Percentiles rank a stretch among this genome's conserved stretches.
Evolutionary conservation across 768 basidiomycete species (phyloP).

Genomic region (Dacryopinax primogenitus): DNA sequence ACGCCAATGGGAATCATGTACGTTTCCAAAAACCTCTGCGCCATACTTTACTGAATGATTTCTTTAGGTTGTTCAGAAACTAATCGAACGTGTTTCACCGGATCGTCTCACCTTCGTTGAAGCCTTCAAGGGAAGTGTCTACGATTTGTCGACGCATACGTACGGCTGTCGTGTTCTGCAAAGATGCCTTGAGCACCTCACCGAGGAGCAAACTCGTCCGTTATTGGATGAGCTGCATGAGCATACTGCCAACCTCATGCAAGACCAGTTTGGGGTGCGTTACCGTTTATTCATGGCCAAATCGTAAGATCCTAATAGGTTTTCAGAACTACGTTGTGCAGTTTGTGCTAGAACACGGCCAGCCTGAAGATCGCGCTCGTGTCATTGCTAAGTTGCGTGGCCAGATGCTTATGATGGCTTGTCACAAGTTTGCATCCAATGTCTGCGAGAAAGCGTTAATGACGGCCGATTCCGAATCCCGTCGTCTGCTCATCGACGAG

Average conservation of each 20-base stretch:
- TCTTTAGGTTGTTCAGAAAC: constrained; percentile 67
- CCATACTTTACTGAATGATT: background rate
- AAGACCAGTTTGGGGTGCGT: constrained; percentile 81
- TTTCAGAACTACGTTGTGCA: constrained; percentile 87
- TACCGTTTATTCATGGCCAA: background rate
- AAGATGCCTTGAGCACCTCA: constrained; percentile 76
- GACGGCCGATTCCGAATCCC: constrained; percentile 49
- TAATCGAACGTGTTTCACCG: constrained; percentile 66
- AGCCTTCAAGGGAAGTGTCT: constrained; percentile 63
- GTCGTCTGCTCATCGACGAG: constrained; percentile 64
- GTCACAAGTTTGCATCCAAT: constrained; percentile 90
- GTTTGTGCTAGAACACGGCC: constrained; percentile 75
- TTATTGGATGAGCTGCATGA: constrained; percentile 74
- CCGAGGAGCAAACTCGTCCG: constrained; percentile 49
- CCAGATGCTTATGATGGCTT: constrained; percentile 63
- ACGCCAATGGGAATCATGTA: constrained; percentile 91
- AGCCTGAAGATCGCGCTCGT: constrained; percentile 48
- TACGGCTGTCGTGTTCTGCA: constrained; percentile 94
- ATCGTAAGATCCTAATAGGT: background rate
- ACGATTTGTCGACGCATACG: constrained; percentile 71
- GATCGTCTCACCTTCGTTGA: constrained; percentile 66
- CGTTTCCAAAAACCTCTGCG: constrained; percentile 19
- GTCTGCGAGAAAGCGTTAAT: constrained; percentile 84
- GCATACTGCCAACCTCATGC: constrained; percentile 58
- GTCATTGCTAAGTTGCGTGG: constrained; percentile 61